These are phyloP conservation scores for Diplodia corticola DNA, from an alignment of 2,329 filamentous ascomycete genomes.

Conservation along the genomic window DNA sequence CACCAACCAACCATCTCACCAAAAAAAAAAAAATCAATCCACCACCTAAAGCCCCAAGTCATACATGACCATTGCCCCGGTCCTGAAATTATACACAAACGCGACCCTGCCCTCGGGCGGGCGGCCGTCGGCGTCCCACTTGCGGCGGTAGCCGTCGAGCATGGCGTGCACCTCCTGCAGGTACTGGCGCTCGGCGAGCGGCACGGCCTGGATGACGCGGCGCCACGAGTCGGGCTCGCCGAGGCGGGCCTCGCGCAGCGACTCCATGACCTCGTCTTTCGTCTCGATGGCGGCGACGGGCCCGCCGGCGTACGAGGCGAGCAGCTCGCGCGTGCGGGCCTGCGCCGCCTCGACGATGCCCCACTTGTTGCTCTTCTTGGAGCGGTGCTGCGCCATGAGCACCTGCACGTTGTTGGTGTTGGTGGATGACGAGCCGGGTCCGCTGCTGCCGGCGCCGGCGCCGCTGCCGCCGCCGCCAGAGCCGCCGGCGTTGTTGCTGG, in stretches of 20 bases:
- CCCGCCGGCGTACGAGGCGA: slow-evolving; percentile 67
- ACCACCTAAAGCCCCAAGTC: slow-evolving; percentile 56
- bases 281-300: slow-evolving; percentile 88
- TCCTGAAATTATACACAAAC: slow-evolving; percentile 90
- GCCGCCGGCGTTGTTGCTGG: slow-evolving; percentile 27
- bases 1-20: not conserved
- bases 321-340: slow-evolving; percentile 58
- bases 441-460: too few relatives aligned
- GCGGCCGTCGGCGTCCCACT: slow-evolving; percentile 51
- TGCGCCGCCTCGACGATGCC: slow-evolving; percentile 80
- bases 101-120: slow-evolving; percentile 61
- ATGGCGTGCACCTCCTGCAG: slow-evolving; percentile 79
- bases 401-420: slow-evolving; percentile 69
- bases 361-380: slow-evolving; percentile 88
- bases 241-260: slow-evolving; percentile 71
- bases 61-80: slow-evolving; percentile 81
- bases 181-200: slow-evolving; percentile 77
- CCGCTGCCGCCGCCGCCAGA: slow-evolving; percentile 24
- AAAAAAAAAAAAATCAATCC: too few relatives aligned
- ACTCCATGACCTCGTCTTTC: slow-evolving; percentile 76
- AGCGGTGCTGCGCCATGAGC: slow-evolving; percentile 77
- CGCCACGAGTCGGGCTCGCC: slow-evolving; percentile 84
- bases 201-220: slow-evolving; percentile 73
- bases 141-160: slow-evolving; percentile 62
- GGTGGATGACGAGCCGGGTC: too few relatives aligned